Evolutionary conservation across 371 early-diverging fungal genomes (phyloP), one percentile per base, ranked within the genome.

Genomic region (Batkoa obscura): DNA sequence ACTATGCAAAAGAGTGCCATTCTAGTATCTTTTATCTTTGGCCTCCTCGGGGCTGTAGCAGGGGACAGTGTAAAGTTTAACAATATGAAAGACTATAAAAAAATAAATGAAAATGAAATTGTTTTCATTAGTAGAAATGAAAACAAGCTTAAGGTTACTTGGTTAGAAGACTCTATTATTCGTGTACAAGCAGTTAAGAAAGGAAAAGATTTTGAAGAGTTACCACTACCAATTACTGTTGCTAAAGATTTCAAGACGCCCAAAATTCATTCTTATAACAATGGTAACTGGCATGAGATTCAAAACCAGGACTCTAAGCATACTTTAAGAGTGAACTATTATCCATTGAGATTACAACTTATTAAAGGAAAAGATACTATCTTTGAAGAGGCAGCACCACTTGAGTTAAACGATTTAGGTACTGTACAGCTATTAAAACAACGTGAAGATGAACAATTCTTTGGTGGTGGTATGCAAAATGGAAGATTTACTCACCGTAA

Each of bases 381-480:
- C 5, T 48, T 17, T 10, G 31, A 48, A 31, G 49, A 48, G 33
- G 8, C 49, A 8, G 9, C 3, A 31, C 49, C 49, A 32, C 8
- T 48, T 31, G 49, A 48, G 3, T n/a, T 48, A 17, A 48, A 32
- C 49, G 5, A 9, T 6, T 32, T 9, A 17, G 10, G 23, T 15
- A 32, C 32, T n/a, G 23, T 48, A 8, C 49, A 48, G 32, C 3
- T n/a, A 9, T 48, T 48, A 17, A 32, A 48, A n/a, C 23, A 17
- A 15, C 5, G 10, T 33, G 23, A 17, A 6, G 32, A 48, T 32
- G 49, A 48, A 32, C 23, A 31, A 9, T 48, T 48, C 49, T 48
- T 48, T 32, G 49, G 49, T 31, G 49, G 49, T 31, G 49, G 49
- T 48, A 48, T 48, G 49, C 49, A 48, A 32, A 48, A 48, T 23